These are phyloP conservation scores for Brassica carinata DNA, from an alignment of 345 rosid genomes.

Conservation along the genomic window DNA sequence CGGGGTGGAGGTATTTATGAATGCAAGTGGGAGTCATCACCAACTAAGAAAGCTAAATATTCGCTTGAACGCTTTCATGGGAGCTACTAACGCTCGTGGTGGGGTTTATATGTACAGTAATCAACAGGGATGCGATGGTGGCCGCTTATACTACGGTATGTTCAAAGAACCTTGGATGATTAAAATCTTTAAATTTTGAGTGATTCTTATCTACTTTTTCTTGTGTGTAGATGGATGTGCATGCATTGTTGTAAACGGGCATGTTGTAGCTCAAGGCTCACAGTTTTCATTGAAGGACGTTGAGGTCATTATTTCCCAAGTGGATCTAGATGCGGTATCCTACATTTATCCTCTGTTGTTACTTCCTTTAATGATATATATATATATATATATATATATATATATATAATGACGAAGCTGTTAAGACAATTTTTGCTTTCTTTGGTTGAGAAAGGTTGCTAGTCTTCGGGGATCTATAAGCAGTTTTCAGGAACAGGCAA, in stretches of 20 bases:
- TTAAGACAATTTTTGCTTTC: slow-evolving; percentile 12
- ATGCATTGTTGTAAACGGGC: slow-evolving; percentile 80
- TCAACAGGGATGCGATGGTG: slow-evolving; percentile 98
- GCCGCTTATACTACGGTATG: slow-evolving; percentile 87
- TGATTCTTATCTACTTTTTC: neutral
- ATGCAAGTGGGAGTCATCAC: slow-evolving; percentile 98
- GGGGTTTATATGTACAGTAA: slow-evolving; percentile 98
- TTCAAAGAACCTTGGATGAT: neutral
- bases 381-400: neutral
- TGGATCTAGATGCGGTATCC: slow-evolving; percentile 89
- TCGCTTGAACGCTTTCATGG: slow-evolving; percentile 71
- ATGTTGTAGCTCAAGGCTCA: slow-evolving; percentile 86
- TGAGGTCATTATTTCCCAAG: slow-evolving; percentile 85
- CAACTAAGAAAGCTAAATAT: slow-evolving; percentile 84
- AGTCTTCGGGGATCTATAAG: slow-evolving; percentile 87
- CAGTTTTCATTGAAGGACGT: slow-evolving; percentile 92
- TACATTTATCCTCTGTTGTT: slow-evolving; percentile 14
- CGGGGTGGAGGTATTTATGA: slow-evolving; percentile 94
- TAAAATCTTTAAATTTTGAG: neutral
- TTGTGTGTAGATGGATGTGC: slow-evolving; percentile 74
- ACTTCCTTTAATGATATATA: neutral
- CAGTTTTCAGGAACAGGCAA: slow-evolving; percentile 90
- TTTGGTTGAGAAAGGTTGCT: slow-evolving; percentile 69
- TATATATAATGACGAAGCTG: neutral
- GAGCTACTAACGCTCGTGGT: slow-evolving; percentile 82